Evolutionary conservation across 2,329 filamentous ascomycete genomes (phyloP).

Genomic region (Colletotrichum cereale): DNA sequence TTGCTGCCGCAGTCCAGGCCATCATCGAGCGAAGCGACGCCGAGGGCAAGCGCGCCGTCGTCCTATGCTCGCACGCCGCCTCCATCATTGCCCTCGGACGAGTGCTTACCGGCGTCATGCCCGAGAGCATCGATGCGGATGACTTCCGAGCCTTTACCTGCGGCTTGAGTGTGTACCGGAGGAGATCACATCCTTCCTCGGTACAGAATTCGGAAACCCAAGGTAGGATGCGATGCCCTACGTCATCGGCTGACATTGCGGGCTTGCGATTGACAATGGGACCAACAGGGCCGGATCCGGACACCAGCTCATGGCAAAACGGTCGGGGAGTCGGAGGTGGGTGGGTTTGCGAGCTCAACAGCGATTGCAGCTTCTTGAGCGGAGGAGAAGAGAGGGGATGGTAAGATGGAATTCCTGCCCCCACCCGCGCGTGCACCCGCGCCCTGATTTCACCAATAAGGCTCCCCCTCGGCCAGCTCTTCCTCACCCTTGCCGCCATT

Average conservation of each 20-base stretch:
- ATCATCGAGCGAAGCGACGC: conserved; percentile 81
- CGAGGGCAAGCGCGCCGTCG: conserved; percentile 76
- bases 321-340: conserved; percentile 77
- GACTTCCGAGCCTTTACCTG: conserved; percentile 91
- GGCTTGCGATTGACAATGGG: conserved; percentile 17
- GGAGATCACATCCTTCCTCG: conserved; percentile 42
- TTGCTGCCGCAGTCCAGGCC: conserved; percentile 75
- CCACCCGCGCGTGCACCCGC: conserved; percentile 3
- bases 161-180: conserved; percentile 76
- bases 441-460: conserved; percentile 23
- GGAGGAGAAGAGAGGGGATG: conserved; percentile 90
- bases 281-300: conserved; percentile 37
- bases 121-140: conserved; percentile 76
- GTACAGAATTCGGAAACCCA: conserved; percentile 3
- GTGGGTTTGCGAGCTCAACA: conserved; percentile 85
- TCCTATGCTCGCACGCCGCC: conserved; percentile 92
- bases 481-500: conserved; percentile 12
- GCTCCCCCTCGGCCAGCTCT: conserved; percentile 12
- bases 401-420: conserved; percentile 61
- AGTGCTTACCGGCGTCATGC: conserved; percentile 82
- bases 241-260: conserved; percentile 29
- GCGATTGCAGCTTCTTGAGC: conserved; percentile 85
- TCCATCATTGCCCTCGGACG: conserved; percentile 88
- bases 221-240: conserved; percentile 35
- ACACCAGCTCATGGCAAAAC: conserved; percentile 63